Evolutionary conservation across 805 yeast genomes (phyloP), one percentile per base, ranked within the genome.

Genomic region (Metschnikowia matae): DNA sequence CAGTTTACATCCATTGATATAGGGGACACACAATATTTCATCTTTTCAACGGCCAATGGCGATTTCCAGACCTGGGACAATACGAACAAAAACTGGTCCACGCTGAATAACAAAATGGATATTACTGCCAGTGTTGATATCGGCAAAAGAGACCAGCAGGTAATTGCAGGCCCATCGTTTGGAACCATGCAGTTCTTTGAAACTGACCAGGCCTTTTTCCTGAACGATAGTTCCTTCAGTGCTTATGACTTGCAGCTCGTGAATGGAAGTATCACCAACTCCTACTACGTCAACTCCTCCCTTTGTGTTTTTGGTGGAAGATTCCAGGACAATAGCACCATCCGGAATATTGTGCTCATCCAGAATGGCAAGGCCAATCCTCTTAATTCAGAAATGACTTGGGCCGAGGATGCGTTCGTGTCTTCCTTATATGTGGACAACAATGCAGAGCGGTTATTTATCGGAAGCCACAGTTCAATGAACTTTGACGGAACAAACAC

Each of bases 281-380:
- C 81, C 1, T 63, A 64, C 46, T 77, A 72, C 49, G 62, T 79
- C 32, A 84, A 87, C 61, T 69, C 69, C 11, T 62, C 83, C 0
- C 53, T 76, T 10, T 68, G 83, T 38, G 77, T 79, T 0, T 65
- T 86, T 44, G 90, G 87, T 7, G 94, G 92, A 18, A 64, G 68
- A 3, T 83, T 84, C 59, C 62, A 59, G 7, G 72, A 73, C 8
- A 46, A 53, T 31, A 41, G 48, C 6, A 52, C 57, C 3, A 57
- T 59, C 1, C 41, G 51, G 10, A 66, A 70, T 41, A 51, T 73
- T n/a, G 74, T 68, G 0, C 59, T 73, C 44, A 40, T 77, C 20
- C 45, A 43, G 4, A 59, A 64, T 41, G 44, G 45, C 33, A 40
- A 57, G 2, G 52, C 65, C 0, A 15, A 52, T 1, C 48, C 66